These are phyloP conservation scores for Suillus discolor DNA, from an alignment of 768 basidiomycete species.

Conservation along the genomic window DNA sequence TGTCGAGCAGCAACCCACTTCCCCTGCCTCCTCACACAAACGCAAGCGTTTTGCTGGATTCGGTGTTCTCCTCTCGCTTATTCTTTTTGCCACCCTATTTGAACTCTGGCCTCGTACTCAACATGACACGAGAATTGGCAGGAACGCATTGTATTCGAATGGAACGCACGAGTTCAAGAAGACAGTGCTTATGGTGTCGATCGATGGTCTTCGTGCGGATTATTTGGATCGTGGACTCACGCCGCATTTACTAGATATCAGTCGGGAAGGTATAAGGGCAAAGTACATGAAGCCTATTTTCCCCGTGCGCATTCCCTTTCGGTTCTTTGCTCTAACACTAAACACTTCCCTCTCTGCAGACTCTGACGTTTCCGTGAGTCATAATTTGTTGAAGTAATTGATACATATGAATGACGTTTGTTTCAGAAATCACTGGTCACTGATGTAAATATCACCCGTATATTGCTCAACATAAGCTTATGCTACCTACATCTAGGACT, in stretches of 20 bases:
- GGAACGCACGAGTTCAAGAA: slow-evolving; percentile 83
- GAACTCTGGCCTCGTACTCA: neutral
- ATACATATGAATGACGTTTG: slow-evolving; percentile 8
- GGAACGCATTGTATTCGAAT: slow-evolving; percentile 57
- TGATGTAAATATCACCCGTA: slow-evolving; percentile 56
- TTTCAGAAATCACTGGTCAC: slow-evolving; percentile 82
- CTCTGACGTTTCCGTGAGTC: slow-evolving; percentile 87
- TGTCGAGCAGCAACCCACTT: slow-evolving; percentile 5
- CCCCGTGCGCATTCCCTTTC: slow-evolving; percentile 54
- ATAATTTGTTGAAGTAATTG: neutral
- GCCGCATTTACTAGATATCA: slow-evolving; percentile 79
- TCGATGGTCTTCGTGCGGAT: slow-evolving; percentile 85
- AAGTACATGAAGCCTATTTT: slow-evolving; percentile 89
- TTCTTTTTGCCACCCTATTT: slow-evolving; percentile 17
- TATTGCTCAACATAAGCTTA: slow-evolving; percentile 8
- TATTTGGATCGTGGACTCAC: slow-evolving; percentile 87
- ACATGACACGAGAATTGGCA: neutral
- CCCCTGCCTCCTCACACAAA: neutral
- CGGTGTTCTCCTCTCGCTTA: slow-evolving; percentile 17
- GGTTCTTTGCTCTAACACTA: slow-evolving; percentile 2
- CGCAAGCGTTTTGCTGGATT: slow-evolving; percentile 22
- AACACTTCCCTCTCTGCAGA: slow-evolving; percentile 43
- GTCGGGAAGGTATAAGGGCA: slow-evolving; percentile 81
- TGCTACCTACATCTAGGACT: slow-evolving; percentile 54
- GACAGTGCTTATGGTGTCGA: slow-evolving; percentile 83